Conservation (phyloP, 345 rosid species). For the Crucihimalaya himalaica region DNA sequence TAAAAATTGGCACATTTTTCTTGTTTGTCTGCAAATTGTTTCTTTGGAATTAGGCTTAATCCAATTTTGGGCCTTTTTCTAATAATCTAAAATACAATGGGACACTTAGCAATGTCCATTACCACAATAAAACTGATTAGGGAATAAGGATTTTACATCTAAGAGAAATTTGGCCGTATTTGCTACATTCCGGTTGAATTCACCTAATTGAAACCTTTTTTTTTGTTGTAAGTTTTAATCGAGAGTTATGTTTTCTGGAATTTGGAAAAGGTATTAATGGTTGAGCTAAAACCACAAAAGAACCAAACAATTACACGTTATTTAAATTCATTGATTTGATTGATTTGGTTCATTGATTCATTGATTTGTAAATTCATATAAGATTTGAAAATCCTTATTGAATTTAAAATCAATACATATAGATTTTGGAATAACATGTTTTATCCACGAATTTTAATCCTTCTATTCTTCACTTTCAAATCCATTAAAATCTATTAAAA, state of each 20-base stretch:
- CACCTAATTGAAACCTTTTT: slow-evolving; percentile 13
- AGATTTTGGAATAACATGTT: too few relatives aligned
- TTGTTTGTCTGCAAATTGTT: slow-evolving; percentile 28
- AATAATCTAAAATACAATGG: neutral
- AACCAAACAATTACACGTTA: neutral
- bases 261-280: neutral
- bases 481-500: too few relatives aligned
- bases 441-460: too few relatives aligned
- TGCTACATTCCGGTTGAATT: slow-evolving; percentile 29
- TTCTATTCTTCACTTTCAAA: too few relatives aligned
- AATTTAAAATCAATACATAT: too few relatives aligned
- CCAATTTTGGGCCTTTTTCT: slow-evolving; percentile 4
- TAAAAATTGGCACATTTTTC: slow-evolving; percentile 38
- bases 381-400: too few relatives aligned
- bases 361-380: too few relatives aligned
- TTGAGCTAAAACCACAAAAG: neutral
- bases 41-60: slow-evolving; percentile 15
- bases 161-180: slow-evolving; percentile 11
- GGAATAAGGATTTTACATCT: slow-evolving; percentile 10
- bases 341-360: too few relatives aligned
- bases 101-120: slow-evolving; percentile 10
- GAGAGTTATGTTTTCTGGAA: neutral
- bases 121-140: neutral
- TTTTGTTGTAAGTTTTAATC: neutral
- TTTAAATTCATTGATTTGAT: too few relatives aligned